A percentile compares a stretch with the other conserved stretches of the same genome.
Evolutionary conservation across 441 rosid genomes (phyloP).

Genomic region (Biscutella auriculata): DNA sequence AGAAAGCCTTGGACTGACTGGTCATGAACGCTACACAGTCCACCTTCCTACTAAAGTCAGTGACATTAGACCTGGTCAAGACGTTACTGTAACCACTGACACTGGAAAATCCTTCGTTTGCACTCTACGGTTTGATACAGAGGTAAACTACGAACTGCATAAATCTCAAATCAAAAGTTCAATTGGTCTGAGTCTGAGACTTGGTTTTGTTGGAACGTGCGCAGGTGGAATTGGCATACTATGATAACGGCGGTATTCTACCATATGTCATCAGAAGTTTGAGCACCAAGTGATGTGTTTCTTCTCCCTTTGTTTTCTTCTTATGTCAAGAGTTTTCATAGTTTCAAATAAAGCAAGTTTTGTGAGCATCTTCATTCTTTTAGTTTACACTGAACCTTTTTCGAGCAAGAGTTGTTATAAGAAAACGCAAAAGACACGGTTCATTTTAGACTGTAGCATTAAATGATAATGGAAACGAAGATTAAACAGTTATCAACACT

Average conservation of each 20-base stretch:
- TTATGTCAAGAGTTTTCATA: background rate
- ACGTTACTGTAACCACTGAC: conserved; percentile 35
- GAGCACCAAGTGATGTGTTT: conserved; percentile 25
- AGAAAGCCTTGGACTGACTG: conserved; percentile 35
- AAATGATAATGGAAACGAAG: background rate
- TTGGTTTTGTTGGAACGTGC: background rate
- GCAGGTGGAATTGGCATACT: conserved; percentile 52
- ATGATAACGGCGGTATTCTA: conserved; percentile 50
- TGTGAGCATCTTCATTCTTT: conserved; percentile 1
- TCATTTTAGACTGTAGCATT: background rate
- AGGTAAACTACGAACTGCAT: conserved; percentile 23
- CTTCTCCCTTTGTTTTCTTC: background rate
- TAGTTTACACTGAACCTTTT: background rate
- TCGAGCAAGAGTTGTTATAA: background rate
- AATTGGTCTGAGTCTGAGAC: background rate
- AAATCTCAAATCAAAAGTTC: background rate
- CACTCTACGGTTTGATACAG: conserved; percentile 38
- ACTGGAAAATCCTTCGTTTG: conserved; percentile 41
- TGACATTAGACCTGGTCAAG: conserved; percentile 46
- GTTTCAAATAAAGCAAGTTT: conserved; percentile 18
- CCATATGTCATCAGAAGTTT: conserved; percentile 37
- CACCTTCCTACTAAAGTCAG: conserved; percentile 36
- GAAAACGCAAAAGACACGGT: background rate
- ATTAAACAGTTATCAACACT: background rate
- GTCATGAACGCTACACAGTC: conserved; percentile 43